Conservation (phyloP, 257 asterid species). For the Buddleja alternifolia region DNA sequence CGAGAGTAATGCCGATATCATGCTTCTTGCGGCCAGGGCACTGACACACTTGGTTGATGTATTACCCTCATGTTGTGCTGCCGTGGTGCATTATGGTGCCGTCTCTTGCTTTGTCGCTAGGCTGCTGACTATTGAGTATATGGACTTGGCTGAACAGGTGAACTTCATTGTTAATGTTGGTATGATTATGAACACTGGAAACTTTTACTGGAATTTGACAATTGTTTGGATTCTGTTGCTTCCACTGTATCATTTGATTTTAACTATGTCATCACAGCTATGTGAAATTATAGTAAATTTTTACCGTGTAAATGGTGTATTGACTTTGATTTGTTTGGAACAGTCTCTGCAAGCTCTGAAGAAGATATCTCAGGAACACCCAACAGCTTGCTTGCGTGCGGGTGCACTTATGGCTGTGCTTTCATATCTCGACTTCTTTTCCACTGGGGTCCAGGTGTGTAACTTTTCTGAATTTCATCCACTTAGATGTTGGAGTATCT, state of each 20-base stretch:
- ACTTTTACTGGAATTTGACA: not conserved
- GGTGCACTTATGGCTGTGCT: constrained; percentile 99
- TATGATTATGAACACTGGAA: not conserved
- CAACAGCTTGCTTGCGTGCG: constrained; percentile 98
- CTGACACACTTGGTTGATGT: constrained; percentile 97
- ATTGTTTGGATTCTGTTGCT: not conserved
- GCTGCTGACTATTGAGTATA: constrained; percentile 89
- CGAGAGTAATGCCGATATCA: constrained; percentile 90
- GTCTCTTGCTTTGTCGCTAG: constrained; percentile 94
- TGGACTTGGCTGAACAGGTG: constrained; percentile 99
- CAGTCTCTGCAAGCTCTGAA: constrained; percentile 99
- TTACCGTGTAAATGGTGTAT: not conserved
- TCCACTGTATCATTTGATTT: not conserved
- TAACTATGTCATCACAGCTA: not conserved
- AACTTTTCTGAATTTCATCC: constrained; percentile 9
- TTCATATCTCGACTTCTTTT: constrained; percentile 96
- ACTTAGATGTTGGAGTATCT: not conserved
- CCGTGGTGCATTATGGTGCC: constrained; percentile 98
- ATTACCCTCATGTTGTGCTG: constrained; percentile 91
- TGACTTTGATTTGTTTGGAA: constrained; percentile 28
- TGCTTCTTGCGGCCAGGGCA: constrained; percentile 99
- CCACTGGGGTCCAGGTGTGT: constrained; percentile 97
- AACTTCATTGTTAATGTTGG: constrained; percentile 20
- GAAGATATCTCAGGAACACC: constrained; percentile 97
- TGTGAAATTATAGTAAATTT: constrained; percentile 3